Percentiles rank a stretch among this genome's conserved stretches.
Conservation (phyloP, 225 moss, liverwort and hornwort genomes). For the Polytrichum formosum region DNA sequence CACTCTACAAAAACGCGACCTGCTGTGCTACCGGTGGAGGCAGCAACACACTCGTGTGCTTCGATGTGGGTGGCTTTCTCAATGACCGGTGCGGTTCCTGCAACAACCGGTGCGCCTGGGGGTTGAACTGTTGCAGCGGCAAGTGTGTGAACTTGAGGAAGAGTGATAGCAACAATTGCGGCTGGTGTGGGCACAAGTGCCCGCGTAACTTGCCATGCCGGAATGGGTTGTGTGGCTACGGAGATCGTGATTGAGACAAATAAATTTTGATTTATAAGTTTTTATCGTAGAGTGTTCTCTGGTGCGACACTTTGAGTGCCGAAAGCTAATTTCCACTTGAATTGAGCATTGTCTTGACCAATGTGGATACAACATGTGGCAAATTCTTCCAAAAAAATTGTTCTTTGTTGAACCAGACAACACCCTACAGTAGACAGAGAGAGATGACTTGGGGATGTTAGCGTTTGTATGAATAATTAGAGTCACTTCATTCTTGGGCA, state of each 20-base stretch:
- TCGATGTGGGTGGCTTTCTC: slow-evolving; percentile 10
- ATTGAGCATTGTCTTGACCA: too few species aligned
- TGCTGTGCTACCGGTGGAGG: slow-evolving; percentile 1
- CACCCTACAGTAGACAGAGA: too few species aligned
- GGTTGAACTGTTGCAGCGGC: slow-evolving; percentile 5
- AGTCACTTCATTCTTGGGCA: too few species aligned
- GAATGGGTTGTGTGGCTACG: slow-evolving; percentile 13
- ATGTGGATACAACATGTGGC: too few species aligned
- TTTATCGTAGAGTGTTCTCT: too few species aligned
- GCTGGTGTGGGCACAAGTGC: slow-evolving; percentile 5
- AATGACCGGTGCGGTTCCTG: slow-evolving; percentile 9
- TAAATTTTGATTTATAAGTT: too few species aligned
- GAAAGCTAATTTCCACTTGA: too few species aligned
- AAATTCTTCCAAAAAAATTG: too few species aligned
- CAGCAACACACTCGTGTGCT: background rate
- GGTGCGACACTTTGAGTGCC: too few species aligned
- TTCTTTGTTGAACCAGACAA: too few species aligned
- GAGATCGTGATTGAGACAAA: background rate
- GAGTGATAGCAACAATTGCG: slow-evolving; percentile 6
- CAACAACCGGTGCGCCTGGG: slow-evolving; percentile 1
- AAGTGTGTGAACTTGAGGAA: slow-evolving; percentile 4
- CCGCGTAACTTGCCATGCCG: background rate
- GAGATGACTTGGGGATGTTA: too few species aligned
- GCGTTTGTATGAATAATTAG: too few species aligned
- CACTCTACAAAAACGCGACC: background rate